phyloP scores from a whole-genome alignment of 1,284 basidiomycete species.

The Cutaneotrichosporon sp. region DNA sequence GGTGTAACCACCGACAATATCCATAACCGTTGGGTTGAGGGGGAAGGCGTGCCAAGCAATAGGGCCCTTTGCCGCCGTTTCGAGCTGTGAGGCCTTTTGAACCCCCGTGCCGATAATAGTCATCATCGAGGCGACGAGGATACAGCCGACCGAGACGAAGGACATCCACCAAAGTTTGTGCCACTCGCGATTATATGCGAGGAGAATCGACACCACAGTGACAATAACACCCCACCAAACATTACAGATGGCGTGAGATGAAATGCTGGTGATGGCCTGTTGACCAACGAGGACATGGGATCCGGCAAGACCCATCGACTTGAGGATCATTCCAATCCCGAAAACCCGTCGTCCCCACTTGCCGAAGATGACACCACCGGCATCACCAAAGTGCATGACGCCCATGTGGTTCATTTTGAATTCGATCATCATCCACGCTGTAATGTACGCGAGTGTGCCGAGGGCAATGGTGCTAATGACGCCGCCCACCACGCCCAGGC shows the following conservation, averaged over 20 bases:
- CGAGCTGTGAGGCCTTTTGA: constrained; percentile 28
- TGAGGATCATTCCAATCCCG: constrained; percentile 38
- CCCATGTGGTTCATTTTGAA: constrained; percentile 49
- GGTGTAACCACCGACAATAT: constrained; percentile 42
- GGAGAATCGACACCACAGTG: constrained; percentile 34
- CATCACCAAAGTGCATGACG: constrained; percentile 48
- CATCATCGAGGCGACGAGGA: constrained; percentile 40
- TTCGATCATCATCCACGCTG: constrained; percentile 45
- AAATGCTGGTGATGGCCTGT: constrained; percentile 39
- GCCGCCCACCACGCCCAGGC: constrained; percentile 46
- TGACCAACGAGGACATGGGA: constrained; percentile 46
- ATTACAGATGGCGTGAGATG: constrained; percentile 42
- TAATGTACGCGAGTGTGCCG: constrained; percentile 41
- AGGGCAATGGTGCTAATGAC: constrained; percentile 39
- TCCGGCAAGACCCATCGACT: constrained; percentile 45
- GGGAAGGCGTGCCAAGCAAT: constrained; percentile 38
- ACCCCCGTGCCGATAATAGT: constrained; percentile 42
- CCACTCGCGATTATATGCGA: constrained; percentile 36
- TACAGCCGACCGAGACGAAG: constrained; percentile 39
- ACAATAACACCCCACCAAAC: constrained; percentile 45
- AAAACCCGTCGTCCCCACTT: constrained; percentile 39
- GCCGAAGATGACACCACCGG: constrained; percentile 45
- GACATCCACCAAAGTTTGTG: constrained; percentile 42
- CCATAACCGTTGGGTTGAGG: constrained; percentile 35
- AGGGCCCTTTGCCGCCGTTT: constrained; percentile 28